Evolutionary conservation across 441 rosid species (phyloP), one percentile per base, ranked within the genome.

Genomic region (Gossypium lobatum): DNA sequence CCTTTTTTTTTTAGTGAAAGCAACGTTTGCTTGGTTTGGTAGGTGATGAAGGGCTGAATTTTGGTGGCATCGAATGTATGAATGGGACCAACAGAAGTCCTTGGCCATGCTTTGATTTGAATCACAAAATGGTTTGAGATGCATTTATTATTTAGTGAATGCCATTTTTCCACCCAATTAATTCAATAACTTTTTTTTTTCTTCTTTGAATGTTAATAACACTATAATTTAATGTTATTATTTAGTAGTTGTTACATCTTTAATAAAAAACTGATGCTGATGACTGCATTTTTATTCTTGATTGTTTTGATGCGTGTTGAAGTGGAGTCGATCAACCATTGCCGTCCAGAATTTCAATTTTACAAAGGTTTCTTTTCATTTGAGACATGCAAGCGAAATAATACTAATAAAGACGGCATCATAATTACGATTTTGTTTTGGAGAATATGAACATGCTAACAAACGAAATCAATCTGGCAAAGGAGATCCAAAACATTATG

Each of bases 401-500:
- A 25, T 26, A 25, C 11, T 17, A 69, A 14, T 25, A 55, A 59
- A 42, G 8, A 59, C 8, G 42, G 39, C 65, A 58, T n/a, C 66
- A 59, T 21, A 42, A 71, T 39, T 4, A 39, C 59, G 74, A 71
- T 39, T 55, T 39, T 57, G 55, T 55, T 63, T 9, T 31, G 20
- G 13, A 5, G 54, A 28, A 77, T 11, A 48, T 64, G 71, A 64
- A 46, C 39, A 70, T 8, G 78, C 45, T 10, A 3, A 54, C 53
- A 42, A 63, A 39, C 62, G 34, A 71, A 66, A 61, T 6, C 62
- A 42, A 20, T 66, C 54, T 73, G 61, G 16, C 52, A 64, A 71
- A 48, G 62, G 61, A 9, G 52, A 76, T 77, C 11, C 16, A 62
- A 70, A 65, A 68, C 76, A 48, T 69, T 53, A 60, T 53, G 73